Base-by-base conservation (phyloP, 163 green algal genomes). In the Chloromonas sp. region DNA sequence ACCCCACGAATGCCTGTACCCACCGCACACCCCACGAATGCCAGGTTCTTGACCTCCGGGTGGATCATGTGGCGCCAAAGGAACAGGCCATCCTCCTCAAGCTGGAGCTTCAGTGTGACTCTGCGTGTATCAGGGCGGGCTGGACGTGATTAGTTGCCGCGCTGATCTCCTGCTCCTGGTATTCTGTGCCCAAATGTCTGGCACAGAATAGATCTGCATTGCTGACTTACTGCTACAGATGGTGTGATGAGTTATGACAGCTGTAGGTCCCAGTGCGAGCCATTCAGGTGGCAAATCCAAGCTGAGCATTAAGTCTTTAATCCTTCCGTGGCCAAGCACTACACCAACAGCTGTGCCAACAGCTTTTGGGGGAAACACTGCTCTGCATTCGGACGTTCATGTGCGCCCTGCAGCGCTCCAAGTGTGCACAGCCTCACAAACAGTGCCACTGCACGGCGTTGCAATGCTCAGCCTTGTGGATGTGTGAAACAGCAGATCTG, bases 11-110 rank as follows among this genome's bases (percentile, higher is more conserved):
- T 11, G 66, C 60, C 1, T 13, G 5, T 1, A 11, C 82, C 1
- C 80, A 88, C 83, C 79, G 79, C 80, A 36, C 70, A 60, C 58
- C 87, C 87, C 66, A 90, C 82, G 58, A 90, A 90, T 0, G 85
- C 82, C 15, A 90, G 87, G 80, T 88, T 87, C 36, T 84, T 84
- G 15, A 90, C 84, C 3, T 86, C 70, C 14, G 87, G 87, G 61
- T 84, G 87, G 14, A 90, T 62, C n/a, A 90, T 85, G 71, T 90
- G 84, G 70, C 84, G 82, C 84, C 88, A 90, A 60, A 90, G 82
- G 84, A 86, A 88, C 61, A 90, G 79, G 0, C 87, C 87, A 58
- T 90, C 87, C 5, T 81, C 60, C 78, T 84, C 57, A 0, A 60
- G 1, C 70, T 84, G 81, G 1, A 83, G 60, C n/a, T 83, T 71